Conservation (phyloP, 768 basidiomycete genomes). For the Lyophyllum semitale region DNA sequence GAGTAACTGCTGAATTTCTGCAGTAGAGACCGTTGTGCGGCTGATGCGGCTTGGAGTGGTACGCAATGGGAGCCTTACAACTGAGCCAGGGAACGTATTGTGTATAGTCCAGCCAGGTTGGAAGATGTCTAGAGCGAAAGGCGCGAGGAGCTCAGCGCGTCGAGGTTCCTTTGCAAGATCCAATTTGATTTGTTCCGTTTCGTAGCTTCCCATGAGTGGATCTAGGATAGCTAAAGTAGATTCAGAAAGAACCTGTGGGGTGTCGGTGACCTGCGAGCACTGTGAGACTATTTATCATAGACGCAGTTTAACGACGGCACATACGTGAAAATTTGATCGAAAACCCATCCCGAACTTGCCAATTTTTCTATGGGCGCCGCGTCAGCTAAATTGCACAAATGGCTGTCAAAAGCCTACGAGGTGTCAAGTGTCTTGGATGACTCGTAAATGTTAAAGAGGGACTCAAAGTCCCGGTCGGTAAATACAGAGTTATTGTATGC, state of each 20-base stretch:
- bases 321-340: constrained; percentile 51
- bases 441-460: constrained; percentile 40
- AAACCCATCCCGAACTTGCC: constrained; percentile 58
- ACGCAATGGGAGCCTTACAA: constrained; percentile 51
- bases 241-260: constrained; percentile 48
- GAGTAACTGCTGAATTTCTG: constrained; percentile 41
- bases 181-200: constrained; percentile 31
- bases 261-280: constrained; percentile 44
- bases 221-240: constrained; percentile 42
- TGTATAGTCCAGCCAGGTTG: neutral
- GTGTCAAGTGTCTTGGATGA: constrained; percentile 49
- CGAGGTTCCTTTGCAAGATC: constrained; percentile 28
- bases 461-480: constrained; percentile 42
- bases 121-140: constrained; percentile 22
- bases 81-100: constrained; percentile 34
- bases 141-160: constrained; percentile 32
- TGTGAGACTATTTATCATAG: neutral
- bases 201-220: constrained; percentile 31
- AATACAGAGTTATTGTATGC: constrained; percentile 50
- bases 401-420: constrained; percentile 30
- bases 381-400: neutral
- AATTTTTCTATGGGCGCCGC: constrained; percentile 39
- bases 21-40: constrained; percentile 26
- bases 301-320: constrained; percentile 5
- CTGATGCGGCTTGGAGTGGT: constrained; percentile 33